These are phyloP conservation scores for Wolfiporia cocos DNA, from an alignment of 1,284 basidiomycete species.

Conservation along the genomic window DNA sequence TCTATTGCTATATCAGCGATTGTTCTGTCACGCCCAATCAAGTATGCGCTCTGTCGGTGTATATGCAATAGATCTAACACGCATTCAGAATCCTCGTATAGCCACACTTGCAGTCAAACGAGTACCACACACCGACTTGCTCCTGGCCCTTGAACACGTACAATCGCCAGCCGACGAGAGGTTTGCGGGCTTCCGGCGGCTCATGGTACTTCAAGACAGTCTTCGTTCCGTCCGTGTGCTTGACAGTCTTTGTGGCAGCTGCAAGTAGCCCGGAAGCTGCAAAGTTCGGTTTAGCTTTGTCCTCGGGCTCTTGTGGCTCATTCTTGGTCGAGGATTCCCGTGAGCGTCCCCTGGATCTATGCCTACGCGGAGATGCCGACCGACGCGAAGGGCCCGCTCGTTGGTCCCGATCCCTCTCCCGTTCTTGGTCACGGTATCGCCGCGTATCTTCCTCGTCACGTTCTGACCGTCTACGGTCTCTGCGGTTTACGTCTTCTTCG, in stretches of 20 bases:
- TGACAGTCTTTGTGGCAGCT: conserved; percentile 89
- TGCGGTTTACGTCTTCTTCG: not conserved
- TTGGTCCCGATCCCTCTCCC: conserved; percentile 12
- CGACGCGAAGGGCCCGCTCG: conserved; percentile 39
- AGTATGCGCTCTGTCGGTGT: conserved; percentile 89
- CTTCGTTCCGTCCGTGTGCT: conserved; percentile 66
- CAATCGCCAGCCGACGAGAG: conserved; percentile 83
- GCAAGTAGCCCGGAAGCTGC: conserved; percentile 86
- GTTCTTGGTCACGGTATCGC: conserved; percentile 10
- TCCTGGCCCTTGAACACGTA: conserved; percentile 97
- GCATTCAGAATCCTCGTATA: too few species aligned
- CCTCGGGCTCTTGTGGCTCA: conserved; percentile 31
- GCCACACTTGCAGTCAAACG: conserved; percentile 3
- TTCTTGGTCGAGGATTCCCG: conserved; percentile 21
- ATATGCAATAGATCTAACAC: conserved; percentile 81
- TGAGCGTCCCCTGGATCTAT: conserved; percentile 33
- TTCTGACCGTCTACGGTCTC: conserved; percentile 1
- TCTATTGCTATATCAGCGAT: conserved; percentile 90
- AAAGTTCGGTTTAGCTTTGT: conserved; percentile 85
- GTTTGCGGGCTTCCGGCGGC: conserved; percentile 95
- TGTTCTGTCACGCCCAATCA: conserved; percentile 85
- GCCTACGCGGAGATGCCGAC: conserved; percentile 48
- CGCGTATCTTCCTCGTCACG: conserved; percentile 10
- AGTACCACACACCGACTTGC: conserved; percentile 57
- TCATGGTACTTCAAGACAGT: conserved; percentile 98